Conservation (phyloP, 2,329 filamentous ascomycete genomes). For the Diaporthe sp. region DNA sequence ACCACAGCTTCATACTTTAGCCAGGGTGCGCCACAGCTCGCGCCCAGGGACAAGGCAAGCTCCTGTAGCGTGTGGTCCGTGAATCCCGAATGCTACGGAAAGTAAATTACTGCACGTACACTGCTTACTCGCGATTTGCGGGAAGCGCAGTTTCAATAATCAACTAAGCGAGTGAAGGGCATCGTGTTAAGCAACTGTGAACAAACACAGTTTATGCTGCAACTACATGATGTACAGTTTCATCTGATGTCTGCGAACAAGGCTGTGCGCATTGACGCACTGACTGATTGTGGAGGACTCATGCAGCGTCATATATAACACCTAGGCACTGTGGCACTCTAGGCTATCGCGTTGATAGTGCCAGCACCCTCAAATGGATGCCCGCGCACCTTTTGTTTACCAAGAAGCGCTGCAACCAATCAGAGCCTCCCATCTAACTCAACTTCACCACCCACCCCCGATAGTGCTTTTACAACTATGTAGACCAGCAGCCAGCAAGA, state of each 20-base stretch:
- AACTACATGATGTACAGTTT: not conserved
- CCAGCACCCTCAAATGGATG: not conserved
- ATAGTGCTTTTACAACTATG: too few species aligned
- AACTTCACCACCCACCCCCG: too few species aligned
- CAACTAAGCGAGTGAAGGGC: not conserved
- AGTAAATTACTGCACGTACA: not conserved
- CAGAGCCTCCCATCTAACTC: too few species aligned
- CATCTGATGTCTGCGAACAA: not conserved
- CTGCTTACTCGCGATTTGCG: not conserved
- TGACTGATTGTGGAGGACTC: not conserved
- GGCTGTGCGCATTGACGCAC: not conserved
- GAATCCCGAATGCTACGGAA: not conserved
- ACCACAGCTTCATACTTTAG: not conserved
- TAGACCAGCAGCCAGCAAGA: too few species aligned
- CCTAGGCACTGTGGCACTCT: too few species aligned
- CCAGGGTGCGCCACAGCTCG: not conserved
- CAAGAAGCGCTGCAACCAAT: too few species aligned
- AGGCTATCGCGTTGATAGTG: not conserved
- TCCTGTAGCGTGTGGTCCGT: not conserved
- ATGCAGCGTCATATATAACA: too few species aligned
- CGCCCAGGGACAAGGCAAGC: not conserved
- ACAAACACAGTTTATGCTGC: too few species aligned
- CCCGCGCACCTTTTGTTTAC: too few species aligned
- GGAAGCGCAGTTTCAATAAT: not conserved
- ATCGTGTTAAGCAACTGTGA: not conserved